Evolutionary conservation across 495 filamentous ascomycete species (phyloP).

Genomic region (Penicillium cosmopolitanum): DNA sequence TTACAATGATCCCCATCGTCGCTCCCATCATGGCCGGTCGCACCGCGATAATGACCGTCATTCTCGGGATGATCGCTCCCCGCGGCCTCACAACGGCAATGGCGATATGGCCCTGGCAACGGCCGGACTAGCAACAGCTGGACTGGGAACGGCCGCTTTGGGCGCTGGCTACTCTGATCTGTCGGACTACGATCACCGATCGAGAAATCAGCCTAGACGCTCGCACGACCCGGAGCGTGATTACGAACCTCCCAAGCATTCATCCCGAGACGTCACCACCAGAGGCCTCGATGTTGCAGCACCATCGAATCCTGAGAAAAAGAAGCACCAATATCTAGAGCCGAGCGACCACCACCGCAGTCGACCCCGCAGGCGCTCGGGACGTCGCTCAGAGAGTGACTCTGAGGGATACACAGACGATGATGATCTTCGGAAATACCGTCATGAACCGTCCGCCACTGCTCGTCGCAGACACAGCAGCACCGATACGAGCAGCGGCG

Average conservation of each 20-base stretch:
- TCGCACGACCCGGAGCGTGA: constrained; percentile 17
- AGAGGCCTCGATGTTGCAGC: constrained; percentile 15
- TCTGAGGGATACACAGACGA: constrained; percentile 41
- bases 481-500: constrained; percentile 26
- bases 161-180: constrained; percentile 43
- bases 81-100: constrained; percentile 21
- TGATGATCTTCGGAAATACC: constrained; percentile 43
- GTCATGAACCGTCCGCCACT: constrained; percentile 34
- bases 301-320: constrained; percentile 14
- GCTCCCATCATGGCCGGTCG: constrained; percentile 31
- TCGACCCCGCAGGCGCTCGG: constrained; percentile 37
- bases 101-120: constrained; percentile 25
- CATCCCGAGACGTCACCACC: constrained; percentile 21
- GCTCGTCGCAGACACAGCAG: constrained; percentile 31
- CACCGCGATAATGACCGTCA: constrained; percentile 27
- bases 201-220: constrained; percentile 18
- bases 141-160: constrained; percentile 47
- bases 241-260: constrained; percentile 15
- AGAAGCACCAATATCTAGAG: constrained; percentile 26
- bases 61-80: constrained; percentile 33
- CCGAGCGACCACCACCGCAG: constrained; percentile 27
- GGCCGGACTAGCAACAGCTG: constrained; percentile 30
- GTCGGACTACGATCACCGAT: constrained; percentile 37
- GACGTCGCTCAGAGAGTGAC: constrained; percentile 33
- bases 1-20: constrained; percentile 25